Evolutionary conservation across 2,329 filamentous ascomycete species (phyloP).

Genomic region (Alternaria tenuissima): DNA sequence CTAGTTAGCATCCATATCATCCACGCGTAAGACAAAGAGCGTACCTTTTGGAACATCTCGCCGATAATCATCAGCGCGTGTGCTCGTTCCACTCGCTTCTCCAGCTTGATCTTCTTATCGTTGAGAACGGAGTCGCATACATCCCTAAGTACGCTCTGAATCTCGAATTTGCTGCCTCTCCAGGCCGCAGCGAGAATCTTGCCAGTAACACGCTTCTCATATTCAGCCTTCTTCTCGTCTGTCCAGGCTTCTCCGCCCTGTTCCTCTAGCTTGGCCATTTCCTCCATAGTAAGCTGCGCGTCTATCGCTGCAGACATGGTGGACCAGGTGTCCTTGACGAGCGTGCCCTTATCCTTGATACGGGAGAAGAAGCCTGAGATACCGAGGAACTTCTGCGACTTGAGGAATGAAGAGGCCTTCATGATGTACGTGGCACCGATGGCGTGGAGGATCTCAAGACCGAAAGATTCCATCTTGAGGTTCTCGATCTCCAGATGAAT

Average conservation of each 20-base stretch:
- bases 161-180: slow-evolving; percentile 97
- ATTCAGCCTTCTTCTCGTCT: slow-evolving; percentile 94
- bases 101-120: slow-evolving; percentile 77
- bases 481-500: slow-evolving; percentile 95
- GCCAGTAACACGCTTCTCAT: slow-evolving; percentile 92
- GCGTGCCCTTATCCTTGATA: slow-evolving; percentile 93
- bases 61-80: slow-evolving; percentile 89
- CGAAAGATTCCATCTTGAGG: slow-evolving; percentile 98
- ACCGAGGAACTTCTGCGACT: slow-evolving; percentile 95
- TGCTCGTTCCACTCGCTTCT: slow-evolving; percentile 89
- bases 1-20: not conserved
- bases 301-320: slow-evolving; percentile 96
- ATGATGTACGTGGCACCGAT: slow-evolving; percentile 90
- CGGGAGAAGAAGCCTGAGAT: slow-evolving; percentile 94
- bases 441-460: slow-evolving; percentile 93
- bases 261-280: slow-evolving; percentile 97
- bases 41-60: slow-evolving; percentile 86
- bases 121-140: slow-evolving; percentile 90
- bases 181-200: slow-evolving; percentile 98
- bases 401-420: slow-evolving; percentile 87
- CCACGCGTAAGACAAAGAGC: slow-evolving; percentile 29
- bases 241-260: slow-evolving; percentile 97
- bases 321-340: slow-evolving; percentile 98
- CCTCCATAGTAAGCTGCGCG: slow-evolving; percentile 97
- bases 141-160: slow-evolving; percentile 92